Evolutionary conservation across 192 early-diverging fungal genomes (phyloP).

Genomic region (Diversispora epigaea): DNA sequence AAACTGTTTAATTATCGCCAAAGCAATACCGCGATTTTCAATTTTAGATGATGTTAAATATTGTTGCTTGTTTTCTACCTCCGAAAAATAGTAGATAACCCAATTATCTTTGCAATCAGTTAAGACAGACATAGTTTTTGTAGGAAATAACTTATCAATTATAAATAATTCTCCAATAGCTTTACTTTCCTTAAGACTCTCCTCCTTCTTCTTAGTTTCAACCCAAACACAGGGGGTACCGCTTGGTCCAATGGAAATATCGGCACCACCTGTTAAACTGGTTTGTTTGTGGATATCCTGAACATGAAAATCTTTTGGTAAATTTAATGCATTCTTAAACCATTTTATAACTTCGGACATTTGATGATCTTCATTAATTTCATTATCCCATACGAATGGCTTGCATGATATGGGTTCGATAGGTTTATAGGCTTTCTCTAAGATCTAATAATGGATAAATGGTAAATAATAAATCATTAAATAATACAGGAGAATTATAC

Average conservation of each 20-base stretch:
- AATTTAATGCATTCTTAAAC: no score
- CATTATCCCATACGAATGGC: no score
- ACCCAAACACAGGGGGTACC: conserved; percentile 11
- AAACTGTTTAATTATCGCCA: conserved; percentile 22
- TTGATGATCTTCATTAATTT: no score
- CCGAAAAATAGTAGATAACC: conserved; percentile 15
- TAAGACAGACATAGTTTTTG: conserved; percentile 19
- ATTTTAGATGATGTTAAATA: neutral
- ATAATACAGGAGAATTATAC: conserved; percentile 20
- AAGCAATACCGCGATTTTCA: conserved; percentile 12
- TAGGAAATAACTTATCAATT: neutral
- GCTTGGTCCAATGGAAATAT: conserved; percentile 26
- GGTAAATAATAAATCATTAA: conserved; percentile 18
- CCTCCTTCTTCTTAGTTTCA: conserved; percentile 23
- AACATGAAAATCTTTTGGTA: conserved; percentile 9
- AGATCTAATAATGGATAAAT: conserved; percentile 18
- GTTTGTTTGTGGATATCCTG: conserved; percentile 18
- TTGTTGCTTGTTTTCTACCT: neutral
- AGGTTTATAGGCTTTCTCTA: neutral
- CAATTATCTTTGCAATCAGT: conserved; percentile 30
- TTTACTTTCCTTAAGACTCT: conserved; percentile 11
- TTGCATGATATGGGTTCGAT: no score
- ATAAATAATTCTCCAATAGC: conserved; percentile 25
- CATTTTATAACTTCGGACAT: no score
- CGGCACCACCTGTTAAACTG: conserved; percentile 8